Evolutionary conservation across 495 filamentous ascomycete genomes (phyloP).

Genomic region (Haplographium delicatum): DNA sequence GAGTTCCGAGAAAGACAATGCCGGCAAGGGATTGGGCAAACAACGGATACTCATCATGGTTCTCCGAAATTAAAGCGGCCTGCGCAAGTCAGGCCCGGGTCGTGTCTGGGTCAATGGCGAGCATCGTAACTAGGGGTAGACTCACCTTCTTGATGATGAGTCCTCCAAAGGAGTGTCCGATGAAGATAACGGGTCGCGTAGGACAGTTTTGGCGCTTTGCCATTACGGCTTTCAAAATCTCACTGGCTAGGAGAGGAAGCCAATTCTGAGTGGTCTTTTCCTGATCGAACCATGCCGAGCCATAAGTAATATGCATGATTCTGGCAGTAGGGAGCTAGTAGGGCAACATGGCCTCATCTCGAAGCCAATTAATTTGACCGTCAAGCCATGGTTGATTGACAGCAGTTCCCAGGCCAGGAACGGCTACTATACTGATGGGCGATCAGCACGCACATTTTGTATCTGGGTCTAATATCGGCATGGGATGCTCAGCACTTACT

Average conservation of each 20-base stretch:
- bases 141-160: background rate
- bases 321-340: background rate
- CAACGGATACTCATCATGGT: background rate
- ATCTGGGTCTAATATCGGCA: background rate
- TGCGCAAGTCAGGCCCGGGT: background rate
- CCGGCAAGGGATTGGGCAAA: background rate
- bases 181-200: background rate
- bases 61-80: background rate
- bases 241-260: background rate
- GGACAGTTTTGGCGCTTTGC: background rate
- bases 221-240: background rate
- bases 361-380: background rate
- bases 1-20: background rate
- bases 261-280: background rate
- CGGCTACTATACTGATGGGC: background rate
- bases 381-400: background rate
- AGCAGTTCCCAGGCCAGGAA: background rate
- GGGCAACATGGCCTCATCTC: background rate
- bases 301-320: background rate
- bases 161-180: background rate
- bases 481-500: background rate
- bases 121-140: background rate
- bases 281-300: background rate
- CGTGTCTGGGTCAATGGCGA: background rate
- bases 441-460: background rate